Percentiles rank a stretch among this genome's conserved stretches.
Conservation (phyloP, 768 basidiomycete species). For the Sistotremastrum suecicum region DNA sequence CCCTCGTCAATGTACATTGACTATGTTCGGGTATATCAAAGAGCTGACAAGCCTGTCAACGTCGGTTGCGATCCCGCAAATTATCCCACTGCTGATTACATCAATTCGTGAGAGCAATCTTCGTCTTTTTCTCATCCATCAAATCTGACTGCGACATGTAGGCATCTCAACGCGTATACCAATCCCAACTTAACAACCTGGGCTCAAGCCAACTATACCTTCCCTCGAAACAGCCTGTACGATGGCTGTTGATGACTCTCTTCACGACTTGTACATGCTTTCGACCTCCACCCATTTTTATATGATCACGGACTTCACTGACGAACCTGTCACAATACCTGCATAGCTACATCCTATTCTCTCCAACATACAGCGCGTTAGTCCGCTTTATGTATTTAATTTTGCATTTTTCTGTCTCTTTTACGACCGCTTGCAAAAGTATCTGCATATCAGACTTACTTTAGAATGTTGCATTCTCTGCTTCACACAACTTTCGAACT, state of each 20-base stretch:
- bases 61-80: constrained; percentile 69
- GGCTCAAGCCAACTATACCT: constrained; percentile 57
- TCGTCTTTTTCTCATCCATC: constrained; percentile 4
- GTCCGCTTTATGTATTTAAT: too few relatives aligned
- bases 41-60: constrained; percentile 43
- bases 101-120: constrained; percentile 33
- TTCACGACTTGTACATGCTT: too few relatives aligned
- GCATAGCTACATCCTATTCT: too few relatives aligned
- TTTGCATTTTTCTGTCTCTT: too few relatives aligned
- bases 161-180: constrained; percentile 45
- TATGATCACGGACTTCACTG: too few relatives aligned
- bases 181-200: constrained; percentile 83
- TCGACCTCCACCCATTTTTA: too few relatives aligned
- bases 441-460: too few relatives aligned
- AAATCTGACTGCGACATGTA: constrained; percentile 1
- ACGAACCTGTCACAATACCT: too few relatives aligned
- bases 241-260: constrained; percentile 18
- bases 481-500: too few relatives aligned
- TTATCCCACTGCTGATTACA: constrained; percentile 72
- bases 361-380: too few relatives aligned
- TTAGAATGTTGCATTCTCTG: too few relatives aligned
- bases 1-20: constrained; percentile 76
- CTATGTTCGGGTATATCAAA: constrained; percentile 83
- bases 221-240: constrained; percentile 48
- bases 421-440: too few relatives aligned